phyloP scores from a whole-genome alignment of 352 stramenopile genomes.

The Phytophthora pinifolia region DNA sequence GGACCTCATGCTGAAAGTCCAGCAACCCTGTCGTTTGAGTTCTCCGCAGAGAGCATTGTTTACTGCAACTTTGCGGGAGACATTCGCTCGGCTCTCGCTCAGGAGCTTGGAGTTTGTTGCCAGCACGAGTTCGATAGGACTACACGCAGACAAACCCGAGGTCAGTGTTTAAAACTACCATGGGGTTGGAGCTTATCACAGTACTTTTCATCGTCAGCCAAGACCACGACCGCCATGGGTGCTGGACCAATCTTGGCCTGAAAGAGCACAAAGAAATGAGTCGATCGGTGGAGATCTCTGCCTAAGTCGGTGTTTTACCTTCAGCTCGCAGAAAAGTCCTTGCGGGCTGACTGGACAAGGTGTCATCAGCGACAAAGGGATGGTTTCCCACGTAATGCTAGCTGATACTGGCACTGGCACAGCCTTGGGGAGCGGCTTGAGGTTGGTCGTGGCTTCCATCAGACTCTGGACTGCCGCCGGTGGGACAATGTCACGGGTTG shows the following conservation, averaged over 20 bases:
- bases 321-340: slow-evolving; percentile 48
- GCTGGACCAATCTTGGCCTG: slow-evolving; percentile 38
- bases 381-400: slow-evolving; percentile 28
- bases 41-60: slow-evolving; percentile 40
- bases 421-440: slow-evolving; percentile 8
- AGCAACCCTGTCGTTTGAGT: slow-evolving; percentile 44
- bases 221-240: slow-evolving; percentile 49
- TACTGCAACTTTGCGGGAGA: slow-evolving; percentile 32
- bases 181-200: no score
- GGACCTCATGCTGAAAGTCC: slow-evolving; percentile 41
- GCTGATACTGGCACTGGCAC: not conserved
- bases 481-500: not conserved
- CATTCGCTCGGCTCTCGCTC: slow-evolving; percentile 23
- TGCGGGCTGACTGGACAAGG: slow-evolving; percentile 32
- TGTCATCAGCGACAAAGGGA: slow-evolving; percentile 38
- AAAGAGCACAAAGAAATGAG: not conserved
- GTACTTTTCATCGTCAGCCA: slow-evolving; percentile 36
- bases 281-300: not conserved
- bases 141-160: slow-evolving; percentile 15
- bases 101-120: slow-evolving; percentile 51
- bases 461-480: slow-evolving; percentile 7
- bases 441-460: not conserved
- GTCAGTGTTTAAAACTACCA: no score
- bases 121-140: slow-evolving; percentile 46
- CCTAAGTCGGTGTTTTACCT: slow-evolving; percentile 17